Evolutionary conservation across 2,329 filamentous ascomycete species (phyloP), one percentile per base, ranked within the genome.

Genomic region (Epichloe scottii): DNA sequence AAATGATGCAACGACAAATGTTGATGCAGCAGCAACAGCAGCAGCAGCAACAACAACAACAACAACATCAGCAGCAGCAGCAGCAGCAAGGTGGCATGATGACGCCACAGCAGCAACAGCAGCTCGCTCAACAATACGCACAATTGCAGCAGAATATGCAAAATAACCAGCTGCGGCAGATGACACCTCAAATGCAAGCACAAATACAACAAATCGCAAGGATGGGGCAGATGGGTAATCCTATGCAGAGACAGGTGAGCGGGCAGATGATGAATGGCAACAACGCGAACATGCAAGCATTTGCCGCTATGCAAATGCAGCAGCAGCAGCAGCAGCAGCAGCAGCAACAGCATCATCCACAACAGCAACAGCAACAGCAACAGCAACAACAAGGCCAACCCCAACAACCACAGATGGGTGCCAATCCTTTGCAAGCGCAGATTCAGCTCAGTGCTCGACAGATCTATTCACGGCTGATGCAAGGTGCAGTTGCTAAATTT

Each of bases 61-160:
- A 62, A 40, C 63, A 66, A 19, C 63, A 64, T 8, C 59, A 60
- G 8, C 60, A 60, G 15, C 60, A 61, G n/a, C 62, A 64, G 4
- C 52, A 51, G 43, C 58, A 66, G 51, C 63, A 62, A 54, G 68
- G 60, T 55, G 69, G 66, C 58, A 72, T 70, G 65, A 61, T 68
- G 62, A 68, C 63, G 19, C 67, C 62, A 37, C 65, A 68, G 45
- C 63, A 69, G 48, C 68, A 71, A 14, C 68, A 71, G 51, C 69
- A 71, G 35, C 62, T 71, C 45, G 66, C 68, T 2, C 68, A 71
- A 39, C 69, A 72, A 49, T 72, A 74, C 56, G 63, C 67, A 3
- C 69, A 73, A 50, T 64, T 69, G 52, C 60, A 75, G 38, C 69
- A 66, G 54, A 67, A 67, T 37, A 66, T 73, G 63, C 68, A 70